Evolutionary conservation across 495 filamentous ascomycete genomes (phyloP), one percentile per base, ranked within the genome.

Genomic region (Wilcoxina mikolae): DNA sequence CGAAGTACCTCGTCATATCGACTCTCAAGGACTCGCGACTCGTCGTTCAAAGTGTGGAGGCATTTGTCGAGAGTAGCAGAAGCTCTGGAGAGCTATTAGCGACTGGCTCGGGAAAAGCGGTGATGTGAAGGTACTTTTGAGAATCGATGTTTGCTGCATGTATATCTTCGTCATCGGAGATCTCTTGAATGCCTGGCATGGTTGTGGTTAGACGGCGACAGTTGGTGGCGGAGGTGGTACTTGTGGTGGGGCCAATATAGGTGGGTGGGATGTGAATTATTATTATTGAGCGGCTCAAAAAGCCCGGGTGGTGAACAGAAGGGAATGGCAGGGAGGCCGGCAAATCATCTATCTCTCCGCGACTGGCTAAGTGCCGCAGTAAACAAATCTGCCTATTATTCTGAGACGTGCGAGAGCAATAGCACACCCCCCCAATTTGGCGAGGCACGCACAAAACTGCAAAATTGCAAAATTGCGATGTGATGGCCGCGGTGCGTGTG

Each of bases 121-220:
- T 5, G 31, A 35, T 35, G 31, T 35, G 7, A 45, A 7, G 7
- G 42, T 22, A 7, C 7, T 11, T 24, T 46, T 35, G 31, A 35
- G 31, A 15, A 35, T 5, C 42, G 47, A 12, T 50, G 20, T 18
- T 50, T 3, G 43, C 22, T 15, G 43, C 3, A 11, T 15, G 12
- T 20, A 17, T 31, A 28, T 53, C 50, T 22, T 53, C 33, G 31
- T 20, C 23, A 31, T 43, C 51, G 22, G 33, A 43, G 10, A 54
- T 35, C 23, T 54, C 51, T 44, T 54, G 18, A 39, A 54, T 54
- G 20, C 43, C 26, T 10, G 51, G 51, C 51, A 54, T 45, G 49
- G 47, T 50, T 26, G 47, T 12, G 15, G 15, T 27, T 15, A 25
- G 47, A 33, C 26, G 27, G 31, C 5, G 31, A n/a, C n/a, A n/a